Percentiles rank a stretch among this genome's conserved stretches.
These are phyloP conservation scores for Zalaria obscura DNA, from an alignment of 2,329 filamentous ascomycete genomes.

Conservation along the genomic window DNA sequence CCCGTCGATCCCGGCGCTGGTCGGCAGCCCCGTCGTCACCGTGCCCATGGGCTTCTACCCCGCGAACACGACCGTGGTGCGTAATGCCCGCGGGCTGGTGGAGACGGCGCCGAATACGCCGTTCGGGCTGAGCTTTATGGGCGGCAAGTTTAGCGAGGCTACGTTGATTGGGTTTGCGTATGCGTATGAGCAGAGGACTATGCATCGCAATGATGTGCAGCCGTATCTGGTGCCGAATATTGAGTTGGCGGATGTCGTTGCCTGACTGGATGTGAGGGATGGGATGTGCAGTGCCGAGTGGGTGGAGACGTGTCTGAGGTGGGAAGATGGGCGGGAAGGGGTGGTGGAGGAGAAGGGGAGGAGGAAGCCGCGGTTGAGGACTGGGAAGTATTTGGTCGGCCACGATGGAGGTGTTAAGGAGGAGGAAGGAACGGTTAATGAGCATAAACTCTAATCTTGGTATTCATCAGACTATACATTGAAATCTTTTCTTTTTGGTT, in stretches of 20 bases:
- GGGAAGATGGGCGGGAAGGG: background rate
- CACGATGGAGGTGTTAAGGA: constrained; percentile 3
- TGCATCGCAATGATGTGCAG: constrained; percentile 30
- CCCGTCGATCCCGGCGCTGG: constrained; percentile 35
- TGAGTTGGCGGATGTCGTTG: constrained; percentile 32
- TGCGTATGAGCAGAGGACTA: constrained; percentile 51
- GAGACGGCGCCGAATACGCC: constrained; percentile 38
- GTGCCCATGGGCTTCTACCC: constrained; percentile 48
- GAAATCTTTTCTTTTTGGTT: background rate
- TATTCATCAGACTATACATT: background rate
- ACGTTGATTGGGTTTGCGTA: constrained; percentile 51
- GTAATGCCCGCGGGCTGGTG: constrained; percentile 35
- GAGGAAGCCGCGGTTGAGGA: constrained; percentile 1
- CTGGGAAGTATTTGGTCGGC: constrained; percentile 1
- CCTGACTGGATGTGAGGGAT: background rate
- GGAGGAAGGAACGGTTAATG: background rate
- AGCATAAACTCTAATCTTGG: background rate
- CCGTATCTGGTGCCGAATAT: constrained; percentile 34
- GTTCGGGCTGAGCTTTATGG: constrained; percentile 52
- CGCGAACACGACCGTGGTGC: constrained; percentile 29
- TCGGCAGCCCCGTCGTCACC: constrained; percentile 47
- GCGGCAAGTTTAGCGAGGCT: constrained; percentile 45
- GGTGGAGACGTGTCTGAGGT: background rate
- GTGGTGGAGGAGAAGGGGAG: background rate
- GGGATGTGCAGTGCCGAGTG: background rate